Evolutionary conservation across 805 yeast genomes (phyloP).

Genomic region (Kazachstania viticola): DNA sequence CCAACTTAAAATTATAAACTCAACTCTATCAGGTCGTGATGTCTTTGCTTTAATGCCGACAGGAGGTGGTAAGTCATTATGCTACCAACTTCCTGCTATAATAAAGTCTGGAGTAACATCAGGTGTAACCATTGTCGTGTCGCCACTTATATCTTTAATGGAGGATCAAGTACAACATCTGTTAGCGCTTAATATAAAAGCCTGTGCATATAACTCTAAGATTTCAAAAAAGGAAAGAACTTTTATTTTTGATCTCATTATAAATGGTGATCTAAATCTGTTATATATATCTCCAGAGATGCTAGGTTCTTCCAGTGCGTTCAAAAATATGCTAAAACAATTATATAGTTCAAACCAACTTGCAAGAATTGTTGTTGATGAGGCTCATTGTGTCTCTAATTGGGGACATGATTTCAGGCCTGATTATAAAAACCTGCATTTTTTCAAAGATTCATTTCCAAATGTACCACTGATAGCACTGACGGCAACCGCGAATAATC

Average conservation of each 20-base stretch:
- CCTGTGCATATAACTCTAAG: slow-evolving; percentile 81
- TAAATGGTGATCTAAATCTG: slow-evolving; percentile 56
- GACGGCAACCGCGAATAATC: slow-evolving; percentile 93
- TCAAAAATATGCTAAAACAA: slow-evolving; percentile 48
- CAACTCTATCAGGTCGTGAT: slow-evolving; percentile 67
- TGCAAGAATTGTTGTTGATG: slow-evolving; percentile 89
- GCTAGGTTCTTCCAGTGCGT: slow-evolving; percentile 64
- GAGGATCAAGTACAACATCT: slow-evolving; percentile 91
- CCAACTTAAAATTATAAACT: slow-evolving; percentile 77
- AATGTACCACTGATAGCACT: slow-evolving; percentile 86
- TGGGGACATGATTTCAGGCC: slow-evolving; percentile 99
- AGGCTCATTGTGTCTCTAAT: slow-evolving; percentile 94
- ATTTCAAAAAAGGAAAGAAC: slow-evolving; percentile 52
- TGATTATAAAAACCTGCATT: slow-evolving; percentile 73
- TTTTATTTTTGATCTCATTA: slow-evolving; percentile 48
- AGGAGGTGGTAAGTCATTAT: slow-evolving; percentile 94
- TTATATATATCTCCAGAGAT: slow-evolving; percentile 91
- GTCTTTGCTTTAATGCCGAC: slow-evolving; percentile 97
- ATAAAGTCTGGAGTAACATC: slow-evolving; percentile 59
- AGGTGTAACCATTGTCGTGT: slow-evolving; percentile 85
- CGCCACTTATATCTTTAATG: slow-evolving; percentile 93
- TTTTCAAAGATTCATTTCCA: slow-evolving; percentile 64
- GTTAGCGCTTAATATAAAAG: slow-evolving; percentile 51
- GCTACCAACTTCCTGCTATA: slow-evolving; percentile 91
- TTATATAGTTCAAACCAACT: slow-evolving; percentile 45